Evolutionary conservation across 306 rosid genomes (phyloP).

Genomic region (Sechiopsis laciniata): DNA sequence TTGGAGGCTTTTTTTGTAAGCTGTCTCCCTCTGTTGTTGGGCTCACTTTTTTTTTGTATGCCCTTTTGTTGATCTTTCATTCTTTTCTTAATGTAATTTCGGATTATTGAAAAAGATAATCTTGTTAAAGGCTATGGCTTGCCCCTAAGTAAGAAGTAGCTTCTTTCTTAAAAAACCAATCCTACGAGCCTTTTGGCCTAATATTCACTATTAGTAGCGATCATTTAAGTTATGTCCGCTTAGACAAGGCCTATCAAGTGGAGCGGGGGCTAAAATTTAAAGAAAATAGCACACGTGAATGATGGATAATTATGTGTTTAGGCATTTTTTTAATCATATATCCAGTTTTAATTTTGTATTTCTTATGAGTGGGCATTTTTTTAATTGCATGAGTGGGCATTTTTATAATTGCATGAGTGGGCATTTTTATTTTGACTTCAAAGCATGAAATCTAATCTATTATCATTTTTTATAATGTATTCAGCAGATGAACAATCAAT

Average conservation of each 20-base stretch:
- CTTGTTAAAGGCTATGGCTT: background rate
- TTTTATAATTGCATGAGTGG: background rate
- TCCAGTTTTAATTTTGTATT: background rate
- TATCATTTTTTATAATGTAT: background rate
- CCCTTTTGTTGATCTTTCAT: no score
- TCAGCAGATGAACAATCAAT: constrained; percentile 44
- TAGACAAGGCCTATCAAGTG: background rate
- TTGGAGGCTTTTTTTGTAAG: no score
- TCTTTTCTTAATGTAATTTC: no score
- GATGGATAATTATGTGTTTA: background rate
- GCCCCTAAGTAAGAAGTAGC: background rate
- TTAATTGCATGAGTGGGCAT: background rate
- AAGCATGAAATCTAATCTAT: constrained; percentile 14
- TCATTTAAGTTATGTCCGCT: background rate
- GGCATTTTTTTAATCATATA: background rate
- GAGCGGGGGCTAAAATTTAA: background rate
- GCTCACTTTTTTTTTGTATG: no score
- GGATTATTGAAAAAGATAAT: background rate
- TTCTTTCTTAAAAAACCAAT: background rate
- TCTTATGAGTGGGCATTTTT: background rate
- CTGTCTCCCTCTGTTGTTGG: no score
- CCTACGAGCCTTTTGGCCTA: background rate
- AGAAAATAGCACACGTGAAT: background rate
- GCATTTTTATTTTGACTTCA: background rate
- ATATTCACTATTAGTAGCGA: background rate